Conservation (phyloP, 2,329 filamentous ascomycete genomes). For the Seiridium unicorne region DNA sequence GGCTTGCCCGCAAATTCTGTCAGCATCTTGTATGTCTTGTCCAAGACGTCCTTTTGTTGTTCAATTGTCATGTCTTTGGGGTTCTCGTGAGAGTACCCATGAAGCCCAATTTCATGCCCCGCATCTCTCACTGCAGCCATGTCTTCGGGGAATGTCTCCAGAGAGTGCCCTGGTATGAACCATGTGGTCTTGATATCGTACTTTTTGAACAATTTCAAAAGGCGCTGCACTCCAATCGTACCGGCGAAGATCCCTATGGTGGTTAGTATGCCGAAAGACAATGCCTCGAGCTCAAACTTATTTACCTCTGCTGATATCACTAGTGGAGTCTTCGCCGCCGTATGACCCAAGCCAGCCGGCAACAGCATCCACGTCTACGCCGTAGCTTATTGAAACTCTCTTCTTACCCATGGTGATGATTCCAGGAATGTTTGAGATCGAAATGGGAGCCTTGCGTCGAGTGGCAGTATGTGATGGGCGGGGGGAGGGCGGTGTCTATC, state of each 20-base stretch:
- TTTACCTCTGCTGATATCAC: slow-evolving; percentile 68
- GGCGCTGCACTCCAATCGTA: slow-evolving; percentile 62
- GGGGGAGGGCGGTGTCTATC: slow-evolving; percentile 15
- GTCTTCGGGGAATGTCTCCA: slow-evolving; percentile 48
- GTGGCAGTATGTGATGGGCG: neutral
- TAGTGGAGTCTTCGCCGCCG: slow-evolving; percentile 69
- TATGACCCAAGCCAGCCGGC: slow-evolving; percentile 76
- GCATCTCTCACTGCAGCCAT: slow-evolving; percentile 42
- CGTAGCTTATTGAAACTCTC: slow-evolving; percentile 44
- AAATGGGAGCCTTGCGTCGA: neutral
- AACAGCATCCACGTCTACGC: slow-evolving; percentile 73
- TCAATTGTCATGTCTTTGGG: slow-evolving; percentile 69
- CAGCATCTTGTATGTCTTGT: slow-evolving; percentile 70
- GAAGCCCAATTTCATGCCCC: slow-evolving; percentile 53
- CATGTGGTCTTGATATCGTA: slow-evolving; percentile 64
- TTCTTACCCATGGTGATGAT: slow-evolving; percentile 28
- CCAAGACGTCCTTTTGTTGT: slow-evolving; percentile 72
- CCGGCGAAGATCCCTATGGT: slow-evolving; percentile 59
- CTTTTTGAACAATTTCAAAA: slow-evolving; percentile 69
- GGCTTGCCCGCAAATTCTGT: slow-evolving; percentile 71
- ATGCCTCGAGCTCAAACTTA: no score
- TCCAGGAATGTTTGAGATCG: neutral
- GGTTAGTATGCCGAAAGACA: neutral
- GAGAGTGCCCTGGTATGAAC: slow-evolving; percentile 48
- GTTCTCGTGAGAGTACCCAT: slow-evolving; percentile 76